Evolutionary conservation across 352 stramenopile species (phyloP).

Genomic region (Phytophthora boehmeriae): DNA sequence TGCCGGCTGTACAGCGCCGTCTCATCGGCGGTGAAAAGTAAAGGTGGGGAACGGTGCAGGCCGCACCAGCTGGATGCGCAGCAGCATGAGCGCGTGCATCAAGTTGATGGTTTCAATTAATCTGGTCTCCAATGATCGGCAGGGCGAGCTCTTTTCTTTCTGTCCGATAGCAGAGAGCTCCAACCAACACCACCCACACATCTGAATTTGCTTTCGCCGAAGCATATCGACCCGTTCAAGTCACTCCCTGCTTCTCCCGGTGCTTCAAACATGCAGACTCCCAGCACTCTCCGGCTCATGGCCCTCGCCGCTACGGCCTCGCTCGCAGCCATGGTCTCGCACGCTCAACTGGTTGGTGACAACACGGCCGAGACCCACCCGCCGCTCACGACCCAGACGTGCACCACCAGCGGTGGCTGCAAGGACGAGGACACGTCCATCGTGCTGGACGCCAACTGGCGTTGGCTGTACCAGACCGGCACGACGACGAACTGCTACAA

Average conservation of each 20-base stretch:
- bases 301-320: neutral
- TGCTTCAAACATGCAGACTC: constrained; percentile 6
- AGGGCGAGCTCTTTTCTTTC: neutral
- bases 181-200: constrained; percentile 2
- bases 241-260: neutral
- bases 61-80: constrained; percentile 2
- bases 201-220: constrained; percentile 5
- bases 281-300: constrained; percentile 5
- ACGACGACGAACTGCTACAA: constrained; percentile 31
- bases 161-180: neutral
- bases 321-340: constrained; percentile 1
- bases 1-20: too few species aligned
- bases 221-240: neutral
- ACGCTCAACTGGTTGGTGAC: constrained; percentile 1
- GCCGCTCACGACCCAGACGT: constrained; percentile 19
- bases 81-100: neutral
- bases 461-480: constrained; percentile 46
- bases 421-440: constrained; percentile 34
- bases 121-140: neutral
- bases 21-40: neutral
- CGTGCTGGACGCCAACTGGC: constrained; percentile 53
- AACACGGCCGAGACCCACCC: constrained; percentile 35
- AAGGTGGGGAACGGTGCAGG: neutral
- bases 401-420: constrained; percentile 33
- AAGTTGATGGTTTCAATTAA: neutral